Evolutionary conservation across 1,284 basidiomycete genomes (phyloP).

Genomic region (Abortiporus biennis): DNA sequence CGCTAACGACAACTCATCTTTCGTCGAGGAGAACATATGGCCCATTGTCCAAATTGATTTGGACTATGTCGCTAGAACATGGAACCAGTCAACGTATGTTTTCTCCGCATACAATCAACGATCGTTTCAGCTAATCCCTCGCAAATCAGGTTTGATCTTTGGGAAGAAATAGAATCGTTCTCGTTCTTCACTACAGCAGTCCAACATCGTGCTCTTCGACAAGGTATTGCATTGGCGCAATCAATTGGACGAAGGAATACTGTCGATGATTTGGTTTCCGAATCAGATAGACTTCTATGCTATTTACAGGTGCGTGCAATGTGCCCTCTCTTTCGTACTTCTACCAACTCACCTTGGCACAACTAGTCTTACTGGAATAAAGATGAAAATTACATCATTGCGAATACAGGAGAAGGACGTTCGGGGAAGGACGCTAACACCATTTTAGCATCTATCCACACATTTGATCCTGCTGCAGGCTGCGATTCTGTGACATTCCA

Average conservation of each 20-base stretch:
- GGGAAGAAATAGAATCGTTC: conserved; percentile 40
- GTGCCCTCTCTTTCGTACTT: not conserved
- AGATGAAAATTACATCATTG: conserved; percentile 26
- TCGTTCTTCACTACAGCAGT: conserved; percentile 45
- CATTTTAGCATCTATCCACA: conserved; percentile 39
- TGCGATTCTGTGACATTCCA: conserved; percentile 50
- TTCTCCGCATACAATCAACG: too few species aligned
- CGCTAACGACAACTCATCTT: conserved; percentile 43
- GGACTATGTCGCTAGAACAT: conserved; percentile 47
- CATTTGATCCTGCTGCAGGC: conserved; percentile 41
- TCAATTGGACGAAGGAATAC: conserved; percentile 28
- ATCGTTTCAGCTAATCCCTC: too few species aligned
- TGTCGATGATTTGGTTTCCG: conserved; percentile 27
- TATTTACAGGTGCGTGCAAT: conserved; percentile 31
- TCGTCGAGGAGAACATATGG: conserved; percentile 53
- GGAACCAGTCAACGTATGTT: conserved; percentile 35
- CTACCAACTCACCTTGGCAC: not conserved
- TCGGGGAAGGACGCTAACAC: conserved; percentile 40
- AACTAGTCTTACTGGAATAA: conserved; percentile 35
- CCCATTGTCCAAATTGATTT: conserved; percentile 65
- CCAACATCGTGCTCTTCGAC: conserved; percentile 38
- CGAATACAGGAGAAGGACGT: conserved; percentile 36
- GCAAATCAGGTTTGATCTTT: conserved; percentile 38
- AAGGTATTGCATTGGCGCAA: conserved; percentile 31
- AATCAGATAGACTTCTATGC: conserved; percentile 35